Conservation (phyloP, 1,284 basidiomycete genomes). For the Boletellus dicymbophilus region DNA sequence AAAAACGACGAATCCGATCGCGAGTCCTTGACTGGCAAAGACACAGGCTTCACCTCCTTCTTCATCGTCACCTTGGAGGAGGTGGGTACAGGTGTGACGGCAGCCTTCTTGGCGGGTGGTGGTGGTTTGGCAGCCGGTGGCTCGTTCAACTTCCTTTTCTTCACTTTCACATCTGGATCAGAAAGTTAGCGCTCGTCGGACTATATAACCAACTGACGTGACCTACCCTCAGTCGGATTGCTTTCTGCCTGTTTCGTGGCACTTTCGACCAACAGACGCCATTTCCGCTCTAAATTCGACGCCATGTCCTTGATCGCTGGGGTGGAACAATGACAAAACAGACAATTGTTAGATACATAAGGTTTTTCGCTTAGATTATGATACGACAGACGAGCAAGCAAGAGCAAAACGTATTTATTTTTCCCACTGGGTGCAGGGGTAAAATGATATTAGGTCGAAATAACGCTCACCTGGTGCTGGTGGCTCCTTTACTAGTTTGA, state of each 20-base stretch:
- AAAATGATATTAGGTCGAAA: slow-evolving; percentile 19
- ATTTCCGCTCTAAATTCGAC: slow-evolving; percentile 78
- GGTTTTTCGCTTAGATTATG: slow-evolving; percentile 40
- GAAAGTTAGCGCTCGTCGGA: slow-evolving; percentile 28
- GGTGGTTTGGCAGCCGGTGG: slow-evolving; percentile 46
- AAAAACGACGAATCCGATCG: slow-evolving; percentile 85
- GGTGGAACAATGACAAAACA: slow-evolving; percentile 40
- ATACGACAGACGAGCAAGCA: slow-evolving; percentile 34
- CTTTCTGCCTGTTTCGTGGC: slow-evolving; percentile 46
- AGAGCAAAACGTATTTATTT: slow-evolving; percentile 29
- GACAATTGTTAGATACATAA: slow-evolving; percentile 71
- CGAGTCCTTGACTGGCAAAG: slow-evolving; percentile 63
- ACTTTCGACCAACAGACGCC: slow-evolving; percentile 60
- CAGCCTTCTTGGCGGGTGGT: slow-evolving; percentile 66
- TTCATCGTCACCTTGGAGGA: slow-evolving; percentile 38
- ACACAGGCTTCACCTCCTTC: slow-evolving; percentile 44
- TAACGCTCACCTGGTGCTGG: slow-evolving; percentile 65
- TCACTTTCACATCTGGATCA: slow-evolving; percentile 54
- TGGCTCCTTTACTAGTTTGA: slow-evolving; percentile 70
- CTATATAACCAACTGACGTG: slow-evolving; percentile 47
- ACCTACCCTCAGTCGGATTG: slow-evolving; percentile 68
- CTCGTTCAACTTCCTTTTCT: slow-evolving; percentile 70
- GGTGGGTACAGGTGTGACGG: slow-evolving; percentile 44
- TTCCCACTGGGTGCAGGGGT: slow-evolving; percentile 25
- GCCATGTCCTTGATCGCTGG: slow-evolving; percentile 90